Base-by-base conservation (phyloP, 139 green algal genomes). In the Chlorella sp. region DNA sequence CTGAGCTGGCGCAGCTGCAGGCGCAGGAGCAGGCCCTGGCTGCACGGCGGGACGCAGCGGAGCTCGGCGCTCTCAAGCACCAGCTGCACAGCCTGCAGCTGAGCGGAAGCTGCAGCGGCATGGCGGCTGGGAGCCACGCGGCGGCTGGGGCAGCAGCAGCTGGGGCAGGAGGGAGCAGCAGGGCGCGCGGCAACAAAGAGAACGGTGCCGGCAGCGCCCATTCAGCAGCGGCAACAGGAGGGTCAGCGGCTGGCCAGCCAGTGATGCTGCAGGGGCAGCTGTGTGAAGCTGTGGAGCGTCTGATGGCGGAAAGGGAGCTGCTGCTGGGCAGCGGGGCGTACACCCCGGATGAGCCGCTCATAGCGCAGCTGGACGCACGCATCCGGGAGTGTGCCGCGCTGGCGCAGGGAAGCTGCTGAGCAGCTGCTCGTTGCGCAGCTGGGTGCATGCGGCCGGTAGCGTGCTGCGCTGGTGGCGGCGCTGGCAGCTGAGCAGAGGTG, bases 261-360 rank as follows among this genome's bases (percentile, higher is more conserved):
- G 21, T 22, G 40, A 24, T 21, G 40, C 19, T 39, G 34, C 75
- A 15, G 34, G 75, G 16, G 5, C 34, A 88, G 68, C 84, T 88
- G 84, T 30, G 77, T 30, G 85, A 69, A 16, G 90, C 93, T 32
- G 86, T 92, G 57, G 75, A 88, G 48, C 64, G 92, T 30, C 89
- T 94, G 53, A 81, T 93, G 40, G 48, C 57, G 42, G 92, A 94
- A 83, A 60, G 91, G 60, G 88, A 91, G 61, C 75, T 86, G 77
- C 83, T 94, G 79, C 89, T 94, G 53, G 78, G 34, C 79, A 94
- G 87, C 22, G 92, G 92, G 5, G 68, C 80, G 32, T 94, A 94
- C 53, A 64, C 61, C 24, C 81, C 39, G 22, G 85, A 89, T 18
- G 91, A 92, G 28, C 48, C 78, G 30, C 73, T 93, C 16, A 92